A percentile compares a stretch with the other conserved stretches of the same genome.
These are phyloP conservation scores for Vitis hybrid DNA, from an alignment of 177 flowering plant species.

Conservation along the genomic window DNA sequence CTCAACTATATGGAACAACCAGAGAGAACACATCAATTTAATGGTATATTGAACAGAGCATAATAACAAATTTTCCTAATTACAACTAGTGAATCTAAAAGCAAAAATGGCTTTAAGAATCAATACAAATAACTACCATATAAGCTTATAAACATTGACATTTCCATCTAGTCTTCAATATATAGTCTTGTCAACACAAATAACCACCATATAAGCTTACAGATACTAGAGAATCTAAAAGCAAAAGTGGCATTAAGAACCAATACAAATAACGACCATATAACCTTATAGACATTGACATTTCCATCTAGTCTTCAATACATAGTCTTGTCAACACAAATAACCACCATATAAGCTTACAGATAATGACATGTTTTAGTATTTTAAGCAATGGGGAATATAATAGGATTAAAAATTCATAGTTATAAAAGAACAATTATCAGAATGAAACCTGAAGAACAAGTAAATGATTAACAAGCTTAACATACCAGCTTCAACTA, in stretches of 20 bases:
- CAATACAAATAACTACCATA: background rate
- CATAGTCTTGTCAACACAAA: too few species aligned
- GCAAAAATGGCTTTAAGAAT: background rate
- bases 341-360: background rate
- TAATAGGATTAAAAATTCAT: too few species aligned
- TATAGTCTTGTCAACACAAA: too few species aligned
- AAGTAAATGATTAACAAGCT: background rate
- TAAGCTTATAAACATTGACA: background rate
- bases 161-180: too few species aligned
- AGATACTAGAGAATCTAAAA: background rate
- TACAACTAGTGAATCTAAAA: background rate
- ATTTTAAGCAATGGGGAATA: too few species aligned
- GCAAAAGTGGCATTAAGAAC: too few species aligned
- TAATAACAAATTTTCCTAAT: background rate
- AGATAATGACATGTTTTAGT: background rate
- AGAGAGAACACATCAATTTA: background rate
- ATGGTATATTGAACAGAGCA: background rate
- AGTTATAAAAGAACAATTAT: background rate
- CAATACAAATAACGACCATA: too few species aligned
- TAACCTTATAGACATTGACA: background rate
- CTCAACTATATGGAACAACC: constrained; percentile 65
- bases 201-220: background rate
- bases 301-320: too few species aligned
- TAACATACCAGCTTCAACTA: constrained; percentile 88
- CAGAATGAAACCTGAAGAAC: background rate